Evolutionary conservation across 371 early-diverging fungal genomes (phyloP).

Genomic region (Choanephora cucurbitarum): DNA sequence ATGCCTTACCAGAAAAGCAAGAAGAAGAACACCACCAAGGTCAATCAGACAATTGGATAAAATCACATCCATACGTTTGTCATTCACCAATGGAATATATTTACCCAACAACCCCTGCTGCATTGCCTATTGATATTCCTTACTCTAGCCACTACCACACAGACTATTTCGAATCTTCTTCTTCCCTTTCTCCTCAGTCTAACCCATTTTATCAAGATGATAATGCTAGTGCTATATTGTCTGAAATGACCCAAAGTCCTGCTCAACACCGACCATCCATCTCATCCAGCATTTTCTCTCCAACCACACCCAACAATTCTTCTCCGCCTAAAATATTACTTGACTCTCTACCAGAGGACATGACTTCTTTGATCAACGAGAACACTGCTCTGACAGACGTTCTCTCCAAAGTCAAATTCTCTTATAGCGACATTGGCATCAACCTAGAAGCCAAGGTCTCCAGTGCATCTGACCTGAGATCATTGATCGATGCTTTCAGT

Average conservation of each 20-base stretch:
- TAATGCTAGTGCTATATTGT: not conserved
- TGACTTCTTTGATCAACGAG: not conserved
- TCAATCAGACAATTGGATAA: not conserved
- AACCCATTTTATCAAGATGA: slow-evolving; percentile 21
- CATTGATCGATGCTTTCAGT: slow-evolving; percentile 36
- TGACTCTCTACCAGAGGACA: not conserved
- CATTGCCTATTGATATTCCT: slow-evolving; percentile 27
- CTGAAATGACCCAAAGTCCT: slow-evolving; percentile 1
- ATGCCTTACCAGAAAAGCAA: not conserved
- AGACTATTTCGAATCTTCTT: slow-evolving; percentile 14
- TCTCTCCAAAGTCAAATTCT: slow-evolving; percentile 31
- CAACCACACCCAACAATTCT: not conserved
- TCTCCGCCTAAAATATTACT: slow-evolving; percentile 6
- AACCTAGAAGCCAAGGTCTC: slow-evolving; percentile 35
- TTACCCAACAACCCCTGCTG: slow-evolving; percentile 18
- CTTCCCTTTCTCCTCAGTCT: slow-evolving; percentile 15
- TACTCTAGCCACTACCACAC: slow-evolving; percentile 7
- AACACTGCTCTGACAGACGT: slow-evolving; percentile 16
- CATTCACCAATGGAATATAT: slow-evolving; percentile 17
- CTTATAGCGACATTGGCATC: slow-evolving; percentile 35
- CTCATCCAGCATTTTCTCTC: not conserved
- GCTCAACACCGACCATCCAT: slow-evolving; percentile 7
- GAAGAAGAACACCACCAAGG: not conserved
- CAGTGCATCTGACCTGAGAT: slow-evolving; percentile 34
- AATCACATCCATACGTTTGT: slow-evolving; percentile 5